A percentile compares a stretch with the other conserved stretches of the same genome.
Conservation (phyloP, 345 rosid genomes). For the Gossypium sturtianum region DNA sequence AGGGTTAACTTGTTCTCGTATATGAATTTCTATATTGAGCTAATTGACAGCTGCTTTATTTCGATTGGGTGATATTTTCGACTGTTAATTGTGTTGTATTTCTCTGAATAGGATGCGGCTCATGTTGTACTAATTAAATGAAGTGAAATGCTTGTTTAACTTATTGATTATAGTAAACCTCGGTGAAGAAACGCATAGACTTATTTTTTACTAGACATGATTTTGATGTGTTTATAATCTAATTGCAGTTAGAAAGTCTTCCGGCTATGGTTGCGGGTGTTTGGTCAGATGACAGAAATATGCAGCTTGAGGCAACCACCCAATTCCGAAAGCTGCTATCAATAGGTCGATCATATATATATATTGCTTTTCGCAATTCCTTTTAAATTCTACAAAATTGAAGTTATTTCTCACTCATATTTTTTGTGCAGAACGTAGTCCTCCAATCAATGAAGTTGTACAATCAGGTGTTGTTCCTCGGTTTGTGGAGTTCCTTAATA, state of each 20-base stretch:
- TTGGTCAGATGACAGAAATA: conserved; percentile 52
- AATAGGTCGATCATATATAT: conserved; percentile 33
- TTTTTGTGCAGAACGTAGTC: conserved; percentile 50
- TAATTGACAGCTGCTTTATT: background rate
- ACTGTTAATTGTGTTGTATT: background rate
- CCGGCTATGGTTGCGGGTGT: conserved; percentile 56
- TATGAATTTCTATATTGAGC: background rate
- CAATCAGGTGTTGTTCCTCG: conserved; percentile 72
- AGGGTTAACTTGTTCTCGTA: conserved; percentile 6
- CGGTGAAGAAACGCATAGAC: background rate
- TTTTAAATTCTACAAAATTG: background rate
- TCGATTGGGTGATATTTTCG: background rate
- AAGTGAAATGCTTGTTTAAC: background rate
- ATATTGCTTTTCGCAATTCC: background rate
- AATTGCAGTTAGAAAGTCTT: conserved; percentile 52
- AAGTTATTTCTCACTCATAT: background rate
- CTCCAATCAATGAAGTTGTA: conserved; percentile 71
- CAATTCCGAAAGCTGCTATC: conserved; percentile 70
- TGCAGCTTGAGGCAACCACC: conserved; percentile 59
- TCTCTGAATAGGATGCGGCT: background rate
- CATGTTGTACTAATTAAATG: background rate
- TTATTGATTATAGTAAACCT: background rate
- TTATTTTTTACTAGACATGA: background rate
- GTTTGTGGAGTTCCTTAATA: conserved; percentile 60
- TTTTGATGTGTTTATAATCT: background rate